Percentiles rank a stretch among this genome's conserved stretches.
These are phyloP conservation scores for Penicillium turbatum DNA, from an alignment of 495 filamentous ascomycete species.

Conservation along the genomic window DNA sequence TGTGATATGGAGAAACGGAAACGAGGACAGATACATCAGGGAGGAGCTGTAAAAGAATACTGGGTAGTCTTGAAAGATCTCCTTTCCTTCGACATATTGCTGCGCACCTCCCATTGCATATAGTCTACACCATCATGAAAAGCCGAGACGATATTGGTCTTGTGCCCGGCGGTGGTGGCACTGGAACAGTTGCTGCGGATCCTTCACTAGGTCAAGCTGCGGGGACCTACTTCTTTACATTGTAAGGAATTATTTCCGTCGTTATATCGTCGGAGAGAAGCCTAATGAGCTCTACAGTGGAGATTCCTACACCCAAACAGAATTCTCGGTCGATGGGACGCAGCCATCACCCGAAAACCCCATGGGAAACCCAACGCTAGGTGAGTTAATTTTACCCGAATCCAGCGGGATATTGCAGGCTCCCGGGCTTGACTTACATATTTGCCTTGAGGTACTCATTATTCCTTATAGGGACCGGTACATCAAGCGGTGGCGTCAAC, in stretches of 20 bases:
- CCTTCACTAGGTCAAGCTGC: conserved; percentile 9
- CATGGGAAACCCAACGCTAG: conserved; percentile 64
- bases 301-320: conserved; percentile 61
- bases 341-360: conserved; percentile 63
- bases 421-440: too few species aligned
- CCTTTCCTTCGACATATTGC: not conserved
- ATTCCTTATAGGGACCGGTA: conserved; percentile 35
- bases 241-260: conserved; percentile 18
- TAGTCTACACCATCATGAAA: not conserved
- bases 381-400: conserved; percentile 11
- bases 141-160: not conserved
- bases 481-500: conserved; percentile 47
- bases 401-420: too few species aligned
- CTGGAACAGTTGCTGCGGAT: conserved; percentile 16
- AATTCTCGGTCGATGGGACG: conserved; percentile 57
- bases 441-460: not conserved
- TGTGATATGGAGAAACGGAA: not conserved
- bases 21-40: not conserved
- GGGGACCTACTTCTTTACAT: conserved; percentile 35
- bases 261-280: not conserved
- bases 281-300: conserved; percentile 24
- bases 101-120: not conserved
- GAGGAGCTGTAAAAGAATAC: not conserved
- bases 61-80: not conserved
- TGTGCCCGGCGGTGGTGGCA: not conserved